Base-by-base conservation (phyloP, 495 filamentous ascomycete genomes). In the Penicillium robsamsonii region DNA sequence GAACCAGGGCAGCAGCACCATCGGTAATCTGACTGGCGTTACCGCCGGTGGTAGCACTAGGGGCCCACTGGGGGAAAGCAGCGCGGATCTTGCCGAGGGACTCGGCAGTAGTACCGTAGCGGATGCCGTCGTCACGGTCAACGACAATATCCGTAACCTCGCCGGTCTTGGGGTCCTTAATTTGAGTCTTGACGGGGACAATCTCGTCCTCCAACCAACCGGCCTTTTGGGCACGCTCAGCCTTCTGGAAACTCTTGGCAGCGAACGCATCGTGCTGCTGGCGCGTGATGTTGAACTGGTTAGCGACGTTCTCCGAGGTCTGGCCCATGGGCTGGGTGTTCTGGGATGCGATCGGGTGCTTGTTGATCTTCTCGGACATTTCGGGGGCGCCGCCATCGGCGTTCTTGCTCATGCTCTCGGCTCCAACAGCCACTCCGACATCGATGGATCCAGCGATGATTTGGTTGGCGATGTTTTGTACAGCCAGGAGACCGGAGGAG, bases 11-110 rank as follows among this genome's bases (percentile, higher is more conserved):
- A 9, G 93, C 92, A 12, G 93, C 92, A 57, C 93, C 93, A 62
- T 97, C 93, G 24, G 93, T 96, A 55, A 97, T 91, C 74, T 97
- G 93, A 60, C 84, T 89, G 44, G 90, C 90, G 68, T 97, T 97
- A 18, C 93, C 93, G 46, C 92, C 93, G 2, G 93, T 97, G 27
- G 87, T 91, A 53, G 80, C 84, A 59, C 92, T 86, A 56, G 92
- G 88, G 2, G 90, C 87, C 82, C 88, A 96, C 52, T 92, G 85
- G 6, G 90, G 85, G 78, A 97, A 97, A 1, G 93, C 93, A 6
- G 87, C 79, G 43, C 92, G 84, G 61, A 97, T 89, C 83, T 96
- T 97, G 62, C 72, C 74, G 17, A 97, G 76, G 0, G 73, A 70
- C 70, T 95, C 91, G 58, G 81, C 85, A 0, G 93, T 97, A 22